Percentiles rank a stretch among this genome's conserved stretches.
Conservation (phyloP, 768 basidiomycete species). For the Vararia minispora region DNA sequence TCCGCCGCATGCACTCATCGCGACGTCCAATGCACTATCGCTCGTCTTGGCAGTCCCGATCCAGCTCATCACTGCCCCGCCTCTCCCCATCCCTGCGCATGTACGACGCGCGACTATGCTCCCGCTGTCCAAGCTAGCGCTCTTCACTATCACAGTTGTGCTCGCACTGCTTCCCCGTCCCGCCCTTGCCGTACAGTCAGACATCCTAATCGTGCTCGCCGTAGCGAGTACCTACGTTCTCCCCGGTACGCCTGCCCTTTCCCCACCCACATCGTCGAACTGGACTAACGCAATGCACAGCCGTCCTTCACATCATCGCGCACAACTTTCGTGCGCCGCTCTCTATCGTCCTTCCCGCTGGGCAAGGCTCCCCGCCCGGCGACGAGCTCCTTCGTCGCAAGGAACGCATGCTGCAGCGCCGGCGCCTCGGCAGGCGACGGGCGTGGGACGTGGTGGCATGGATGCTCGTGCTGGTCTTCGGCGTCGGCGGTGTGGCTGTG, state of each 20-base stretch:
- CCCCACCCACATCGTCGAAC: too few relatives aligned
- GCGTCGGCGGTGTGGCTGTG: constrained; percentile 47
- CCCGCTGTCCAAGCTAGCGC: constrained; percentile 34
- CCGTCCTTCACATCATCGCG: constrained; percentile 66
- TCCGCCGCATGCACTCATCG: constrained; percentile 25
- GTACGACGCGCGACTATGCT: constrained; percentile 29
- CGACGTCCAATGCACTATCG: constrained; percentile 35
- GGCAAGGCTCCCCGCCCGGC: constrained; percentile 20
- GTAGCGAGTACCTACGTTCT: constrained; percentile 50
- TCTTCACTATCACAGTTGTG: constrained; percentile 28
- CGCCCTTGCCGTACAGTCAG: constrained; percentile 31
- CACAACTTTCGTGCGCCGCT: constrained; percentile 82
- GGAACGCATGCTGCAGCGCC: constrained; percentile 71
- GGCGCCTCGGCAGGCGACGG: constrained; percentile 58
- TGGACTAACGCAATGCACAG: too few relatives aligned
- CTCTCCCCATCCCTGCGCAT: constrained; percentile 35
- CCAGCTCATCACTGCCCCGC: constrained; percentile 43
- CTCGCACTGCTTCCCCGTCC: constrained; percentile 35
- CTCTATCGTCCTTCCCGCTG: constrained; percentile 53
- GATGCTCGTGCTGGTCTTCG: constrained; percentile 53
- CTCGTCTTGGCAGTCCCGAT: constrained; percentile 51
- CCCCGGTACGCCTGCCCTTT: constrained; percentile 32
- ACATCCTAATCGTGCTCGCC: constrained; percentile 37
- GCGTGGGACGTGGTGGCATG: constrained; percentile 82
- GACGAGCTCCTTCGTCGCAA: constrained; percentile 80